A percentile compares a stretch with the other conserved stretches of the same genome.
Conservation (phyloP, 148 eudicot genomes). For the Chenopodium formosanum region DNA sequence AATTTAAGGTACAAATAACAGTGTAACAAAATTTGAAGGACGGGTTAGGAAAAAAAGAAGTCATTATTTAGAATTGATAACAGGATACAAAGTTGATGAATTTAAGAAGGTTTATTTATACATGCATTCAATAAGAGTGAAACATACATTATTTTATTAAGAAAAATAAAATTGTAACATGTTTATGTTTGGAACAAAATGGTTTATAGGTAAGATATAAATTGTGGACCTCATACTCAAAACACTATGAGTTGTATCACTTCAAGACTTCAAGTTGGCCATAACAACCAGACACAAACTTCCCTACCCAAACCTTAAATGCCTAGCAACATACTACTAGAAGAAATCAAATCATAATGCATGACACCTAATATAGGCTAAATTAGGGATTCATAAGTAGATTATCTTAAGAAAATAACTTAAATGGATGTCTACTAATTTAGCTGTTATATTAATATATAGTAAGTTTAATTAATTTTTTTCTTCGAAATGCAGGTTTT, state of each 20-base stretch:
- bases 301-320: background rate
- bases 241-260: background rate
- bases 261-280: background rate
- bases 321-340: background rate
- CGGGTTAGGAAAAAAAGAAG: too few relatives aligned
- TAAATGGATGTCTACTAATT: background rate
- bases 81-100: too few relatives aligned
- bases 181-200: too few relatives aligned
- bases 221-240: background rate
- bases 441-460: too few relatives aligned
- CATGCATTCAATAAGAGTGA: background rate
- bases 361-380: background rate
- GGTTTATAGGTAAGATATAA: background rate
- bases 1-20: too few relatives aligned
- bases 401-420: too few relatives aligned
- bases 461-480: too few relatives aligned
- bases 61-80: too few relatives aligned
- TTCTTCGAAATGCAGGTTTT: constrained; percentile 52
- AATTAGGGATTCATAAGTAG: too few relatives aligned
- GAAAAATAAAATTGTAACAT: too few relatives aligned
- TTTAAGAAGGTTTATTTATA: background rate
- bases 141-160: too few relatives aligned
- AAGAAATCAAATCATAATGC: background rate
- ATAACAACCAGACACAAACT: constrained; percentile 2
- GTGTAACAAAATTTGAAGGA: too few relatives aligned